Percentiles rank a stretch among this genome's conserved stretches.
Evolutionary conservation across 306 rosid genomes (phyloP).

Genomic region (Gastrolobium villosum): DNA sequence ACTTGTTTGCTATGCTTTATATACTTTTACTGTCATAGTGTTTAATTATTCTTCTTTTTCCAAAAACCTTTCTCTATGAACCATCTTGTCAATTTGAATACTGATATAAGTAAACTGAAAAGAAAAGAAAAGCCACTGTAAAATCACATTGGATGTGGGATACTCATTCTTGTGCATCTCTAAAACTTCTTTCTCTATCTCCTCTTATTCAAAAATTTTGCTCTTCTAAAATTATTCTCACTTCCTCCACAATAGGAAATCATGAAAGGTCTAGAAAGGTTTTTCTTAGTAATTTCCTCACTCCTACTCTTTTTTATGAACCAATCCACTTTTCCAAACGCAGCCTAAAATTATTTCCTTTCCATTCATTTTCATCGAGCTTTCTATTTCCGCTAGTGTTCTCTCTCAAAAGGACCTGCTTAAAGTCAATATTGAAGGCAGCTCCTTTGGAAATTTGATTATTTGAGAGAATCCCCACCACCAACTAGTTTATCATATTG

Average conservation of each 20-base stretch:
- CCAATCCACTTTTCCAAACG: background rate
- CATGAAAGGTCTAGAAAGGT: conserved; percentile 5
- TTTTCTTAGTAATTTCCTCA: background rate
- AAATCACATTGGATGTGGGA: background rate
- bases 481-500: background rate
- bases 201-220: background rate
- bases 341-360: background rate
- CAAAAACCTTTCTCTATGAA: background rate
- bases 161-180: background rate
- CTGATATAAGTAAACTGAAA: background rate
- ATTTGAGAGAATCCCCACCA: background rate
- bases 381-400: conserved; percentile 12
- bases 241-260: background rate
- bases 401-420: conserved; percentile 11
- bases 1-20: background rate
- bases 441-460: conserved; percentile 13
- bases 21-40: background rate
- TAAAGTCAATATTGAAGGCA: conserved; percentile 19
- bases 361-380: background rate
- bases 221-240: conserved; percentile 1
- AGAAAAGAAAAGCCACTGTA: background rate
- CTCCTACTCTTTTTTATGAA: conserved; percentile 5
- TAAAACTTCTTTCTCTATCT: background rate
- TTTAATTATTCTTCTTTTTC: background rate
- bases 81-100: background rate